Evolutionary conservation across 2,329 filamentous ascomycete species (phyloP).

Genomic region (Pyrenochaeta sp.): DNA sequence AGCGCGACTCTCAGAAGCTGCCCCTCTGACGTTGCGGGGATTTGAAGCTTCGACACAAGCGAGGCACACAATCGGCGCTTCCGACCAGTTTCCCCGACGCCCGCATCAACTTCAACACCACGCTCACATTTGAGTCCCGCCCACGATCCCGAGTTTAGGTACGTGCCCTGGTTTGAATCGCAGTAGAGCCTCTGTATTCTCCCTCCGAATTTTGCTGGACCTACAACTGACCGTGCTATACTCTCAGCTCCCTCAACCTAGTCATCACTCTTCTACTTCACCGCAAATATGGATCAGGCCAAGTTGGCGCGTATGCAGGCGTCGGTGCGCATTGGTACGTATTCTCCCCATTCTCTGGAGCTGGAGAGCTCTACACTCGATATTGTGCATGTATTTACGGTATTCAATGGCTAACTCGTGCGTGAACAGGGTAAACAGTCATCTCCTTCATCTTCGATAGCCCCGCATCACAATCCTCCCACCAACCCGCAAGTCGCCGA

Average conservation of each 20-base stretch:
- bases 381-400: constrained; percentile 14
- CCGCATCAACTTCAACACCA: constrained; percentile 36
- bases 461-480: constrained; percentile 24
- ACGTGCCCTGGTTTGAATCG: constrained; percentile 23
- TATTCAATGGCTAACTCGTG: constrained; percentile 29
- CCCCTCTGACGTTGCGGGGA: constrained; percentile 23
- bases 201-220: constrained; percentile 18
- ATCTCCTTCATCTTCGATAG: constrained; percentile 25
- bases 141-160: constrained; percentile 38
- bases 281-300: constrained; percentile 56
- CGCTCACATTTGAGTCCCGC: constrained; percentile 28
- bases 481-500: constrained; percentile 10
- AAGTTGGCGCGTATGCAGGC: constrained; percentile 57
- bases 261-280: constrained; percentile 31
- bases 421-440: constrained; percentile 43
- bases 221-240: constrained; percentile 24
- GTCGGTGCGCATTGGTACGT: constrained; percentile 56
- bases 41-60: constrained; percentile 20
- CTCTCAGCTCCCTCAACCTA: constrained; percentile 26
- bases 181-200: constrained; percentile 9
- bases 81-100: constrained; percentile 30
- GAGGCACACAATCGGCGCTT: constrained; percentile 38
- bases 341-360: neutral
- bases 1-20: neutral
- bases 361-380: neutral